phyloP scores from a whole-genome alignment of 2,329 filamentous ascomycete genomes.

The Ophiocordyceps camponoti-floridani region DNA sequence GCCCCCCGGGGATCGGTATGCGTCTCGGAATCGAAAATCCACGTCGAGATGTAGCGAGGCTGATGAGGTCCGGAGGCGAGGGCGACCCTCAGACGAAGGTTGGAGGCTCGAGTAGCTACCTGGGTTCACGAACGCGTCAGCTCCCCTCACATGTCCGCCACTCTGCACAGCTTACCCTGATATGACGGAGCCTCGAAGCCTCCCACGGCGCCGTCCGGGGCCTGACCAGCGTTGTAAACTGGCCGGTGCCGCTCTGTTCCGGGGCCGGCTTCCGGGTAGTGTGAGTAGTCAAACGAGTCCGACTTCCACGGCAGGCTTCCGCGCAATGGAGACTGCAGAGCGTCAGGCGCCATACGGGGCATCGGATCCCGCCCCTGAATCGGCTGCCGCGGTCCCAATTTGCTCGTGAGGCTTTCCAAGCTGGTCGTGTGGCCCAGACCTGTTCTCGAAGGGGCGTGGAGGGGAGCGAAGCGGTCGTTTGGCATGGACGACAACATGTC shows the following conservation, averaged over 20 bases:
- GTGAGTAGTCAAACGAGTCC: constrained; percentile 37
- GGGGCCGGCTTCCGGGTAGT: constrained; percentile 22
- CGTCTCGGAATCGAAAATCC: constrained; percentile 14
- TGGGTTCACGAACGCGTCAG: neutral
- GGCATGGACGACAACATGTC: constrained; percentile 38
- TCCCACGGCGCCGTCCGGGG: constrained; percentile 17
- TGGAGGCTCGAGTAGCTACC: constrained; percentile 22
- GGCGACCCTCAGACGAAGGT: constrained; percentile 26
- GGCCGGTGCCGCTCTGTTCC: constrained; percentile 23
- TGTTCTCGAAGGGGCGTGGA: constrained; percentile 24
- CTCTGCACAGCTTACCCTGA: constrained; percentile 22
- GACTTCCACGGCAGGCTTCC: constrained; percentile 47
- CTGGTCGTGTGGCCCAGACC: constrained; percentile 15
- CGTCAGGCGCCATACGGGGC: constrained; percentile 35
- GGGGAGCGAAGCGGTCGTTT: constrained; percentile 29
- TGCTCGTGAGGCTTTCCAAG: constrained; percentile 13
- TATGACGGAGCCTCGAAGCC: constrained; percentile 34
- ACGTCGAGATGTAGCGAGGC: constrained; percentile 23
- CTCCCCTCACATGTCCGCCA: no score
- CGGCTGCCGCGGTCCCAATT: constrained; percentile 27
- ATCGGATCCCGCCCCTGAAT: constrained; percentile 39
- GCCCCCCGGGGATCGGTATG: constrained; percentile 16
- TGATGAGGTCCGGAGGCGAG: constrained; percentile 12
- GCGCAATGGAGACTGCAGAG: constrained; percentile 33
- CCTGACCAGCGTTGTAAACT: constrained; percentile 30